A percentile compares a stretch with the other conserved stretches of the same genome.
Conservation (phyloP, 2,329 filamentous ascomycete species). For the Tolypocladium endophyticum region DNA sequence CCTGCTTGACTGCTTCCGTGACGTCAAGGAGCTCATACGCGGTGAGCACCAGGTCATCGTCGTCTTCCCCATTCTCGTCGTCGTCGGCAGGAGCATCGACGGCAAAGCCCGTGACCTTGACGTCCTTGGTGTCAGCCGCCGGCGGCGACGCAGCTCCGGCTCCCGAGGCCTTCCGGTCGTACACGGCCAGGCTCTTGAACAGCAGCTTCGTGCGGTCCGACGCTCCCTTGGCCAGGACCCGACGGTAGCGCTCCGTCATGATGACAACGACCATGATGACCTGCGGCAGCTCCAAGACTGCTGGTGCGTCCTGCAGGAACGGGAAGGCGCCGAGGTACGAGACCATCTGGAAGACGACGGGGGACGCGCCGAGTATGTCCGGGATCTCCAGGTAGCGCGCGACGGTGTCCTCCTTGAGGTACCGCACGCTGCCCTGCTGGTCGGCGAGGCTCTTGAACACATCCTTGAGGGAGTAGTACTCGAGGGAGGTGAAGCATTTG, state of each 20-base stretch:
- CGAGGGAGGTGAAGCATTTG: slow-evolving; percentile 60
- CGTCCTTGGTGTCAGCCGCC: background rate
- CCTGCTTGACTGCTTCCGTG: slow-evolving; percentile 47
- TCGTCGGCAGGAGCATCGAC: slow-evolving; percentile 35
- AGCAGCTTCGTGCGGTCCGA: slow-evolving; percentile 52
- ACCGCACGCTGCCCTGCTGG: slow-evolving; percentile 46
- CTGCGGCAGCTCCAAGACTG: slow-evolving; percentile 57
- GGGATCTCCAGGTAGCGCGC: slow-evolving; percentile 64
- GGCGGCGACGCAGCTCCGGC: slow-evolving; percentile 5
- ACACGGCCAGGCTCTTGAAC: slow-evolving; percentile 62
- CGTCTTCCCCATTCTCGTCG: slow-evolving; percentile 32
- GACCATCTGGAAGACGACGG: slow-evolving; percentile 61
- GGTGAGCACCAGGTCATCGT: slow-evolving; percentile 56
- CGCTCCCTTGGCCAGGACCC: slow-evolving; percentile 48
- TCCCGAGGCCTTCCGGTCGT: slow-evolving; percentile 46
- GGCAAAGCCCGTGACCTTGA: slow-evolving; percentile 26
- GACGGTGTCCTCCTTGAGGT: slow-evolving; percentile 59
- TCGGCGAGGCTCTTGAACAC: slow-evolving; percentile 64
- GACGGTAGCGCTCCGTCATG: slow-evolving; percentile 58
- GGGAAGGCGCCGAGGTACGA: slow-evolving; percentile 65
- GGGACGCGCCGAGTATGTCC: slow-evolving; percentile 55
- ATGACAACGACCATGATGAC: slow-evolving; percentile 64
- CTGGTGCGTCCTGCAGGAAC: slow-evolving; percentile 60
- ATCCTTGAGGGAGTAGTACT: slow-evolving; percentile 63
- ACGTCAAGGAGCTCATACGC: slow-evolving; percentile 60